Conservation (phyloP, 2,329 filamentous ascomycete species). For the Cladophialophora chaetospira region DNA sequence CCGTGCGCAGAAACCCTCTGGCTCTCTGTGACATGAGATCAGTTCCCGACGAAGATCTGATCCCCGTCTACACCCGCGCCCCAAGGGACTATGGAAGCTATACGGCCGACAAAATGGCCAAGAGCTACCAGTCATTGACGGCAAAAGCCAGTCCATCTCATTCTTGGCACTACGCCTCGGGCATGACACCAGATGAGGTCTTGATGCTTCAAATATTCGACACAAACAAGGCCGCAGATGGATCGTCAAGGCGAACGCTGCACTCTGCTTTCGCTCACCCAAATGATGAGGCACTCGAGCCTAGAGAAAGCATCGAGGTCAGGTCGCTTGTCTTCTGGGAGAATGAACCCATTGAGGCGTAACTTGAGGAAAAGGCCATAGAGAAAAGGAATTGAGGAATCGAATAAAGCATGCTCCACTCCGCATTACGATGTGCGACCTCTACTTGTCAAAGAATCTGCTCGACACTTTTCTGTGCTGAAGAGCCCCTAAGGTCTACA, state of each 20-base stretch:
- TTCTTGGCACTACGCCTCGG: slow-evolving; percentile 14
- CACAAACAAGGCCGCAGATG: slow-evolving; percentile 7
- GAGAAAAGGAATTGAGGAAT: neutral
- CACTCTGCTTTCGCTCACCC: slow-evolving; percentile 7
- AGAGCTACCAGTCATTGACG: neutral
- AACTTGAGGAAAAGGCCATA: neutral
- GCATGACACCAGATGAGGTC: slow-evolving; percentile 13
- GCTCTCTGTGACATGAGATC: slow-evolving; percentile 54
- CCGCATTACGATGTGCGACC: no score
- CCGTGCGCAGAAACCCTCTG: slow-evolving; percentile 55
- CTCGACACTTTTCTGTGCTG: no score
- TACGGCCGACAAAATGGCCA: neutral
- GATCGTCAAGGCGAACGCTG: neutral
- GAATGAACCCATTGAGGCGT: neutral
- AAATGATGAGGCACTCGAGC: neutral
- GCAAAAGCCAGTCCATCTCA: slow-evolving; percentile 34
- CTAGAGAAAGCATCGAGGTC: slow-evolving; percentile 8
- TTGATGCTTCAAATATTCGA: slow-evolving; percentile 30
- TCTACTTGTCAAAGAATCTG: no score
- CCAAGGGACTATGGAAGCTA: neutral
- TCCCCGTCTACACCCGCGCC: slow-evolving; percentile 39
- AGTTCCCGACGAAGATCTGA: slow-evolving; percentile 53
- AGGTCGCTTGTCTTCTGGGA: slow-evolving; percentile 6
- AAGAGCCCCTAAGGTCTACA: no score
- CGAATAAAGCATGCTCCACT: no score